These are phyloP conservation scores for Ceratobasidium sp. DNA, from an alignment of 1,284 basidiomycete species.

Conservation along the genomic window DNA sequence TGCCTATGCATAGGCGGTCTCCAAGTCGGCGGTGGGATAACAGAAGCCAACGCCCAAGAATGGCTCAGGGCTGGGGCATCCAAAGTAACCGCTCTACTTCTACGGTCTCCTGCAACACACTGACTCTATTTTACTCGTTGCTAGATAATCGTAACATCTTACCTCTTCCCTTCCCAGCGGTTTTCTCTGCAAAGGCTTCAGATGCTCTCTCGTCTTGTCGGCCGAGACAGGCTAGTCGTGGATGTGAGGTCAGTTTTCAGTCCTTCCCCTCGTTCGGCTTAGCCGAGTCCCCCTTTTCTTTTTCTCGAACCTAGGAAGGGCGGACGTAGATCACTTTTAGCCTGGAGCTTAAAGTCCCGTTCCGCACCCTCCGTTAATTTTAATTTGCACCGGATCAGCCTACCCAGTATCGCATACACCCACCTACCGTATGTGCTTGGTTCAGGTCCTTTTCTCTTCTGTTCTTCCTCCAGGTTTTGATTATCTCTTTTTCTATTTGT, in stretches of 20 bases:
- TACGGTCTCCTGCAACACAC: slow-evolving; percentile 7
- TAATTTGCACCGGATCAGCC: not conserved
- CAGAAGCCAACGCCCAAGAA: slow-evolving; percentile 74
- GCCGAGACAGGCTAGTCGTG: slow-evolving; percentile 89
- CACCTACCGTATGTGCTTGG: not conserved
- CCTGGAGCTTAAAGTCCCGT: not conserved
- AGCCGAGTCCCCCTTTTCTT: slow-evolving; percentile 1
- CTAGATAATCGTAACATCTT: slow-evolving; percentile 96
- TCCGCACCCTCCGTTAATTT: slow-evolving; percentile 2
- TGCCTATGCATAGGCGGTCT: slow-evolving; percentile 61
- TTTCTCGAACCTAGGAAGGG: not conserved
- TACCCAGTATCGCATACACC: not conserved
- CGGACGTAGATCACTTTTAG: slow-evolving; percentile 1
- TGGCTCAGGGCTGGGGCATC: slow-evolving; percentile 92
- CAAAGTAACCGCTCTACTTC: slow-evolving; percentile 66
- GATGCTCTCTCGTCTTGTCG: slow-evolving; percentile 69
- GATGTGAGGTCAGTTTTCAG: slow-evolving; percentile 80
- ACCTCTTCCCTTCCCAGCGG: slow-evolving; percentile 83
- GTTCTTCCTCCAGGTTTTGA: not conserved
- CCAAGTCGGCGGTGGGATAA: slow-evolving; percentile 96
- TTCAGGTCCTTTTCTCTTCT: not conserved
- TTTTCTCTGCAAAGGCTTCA: slow-evolving; percentile 81
- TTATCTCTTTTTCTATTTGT: not conserved
- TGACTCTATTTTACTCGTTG: not conserved
- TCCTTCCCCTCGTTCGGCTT: slow-evolving; percentile 2